Evolutionary conservation across 1,139 yeast genomes (phyloP), one percentile per base, ranked within the genome.

Genomic region (Martiniozyma asiatica): DNA sequence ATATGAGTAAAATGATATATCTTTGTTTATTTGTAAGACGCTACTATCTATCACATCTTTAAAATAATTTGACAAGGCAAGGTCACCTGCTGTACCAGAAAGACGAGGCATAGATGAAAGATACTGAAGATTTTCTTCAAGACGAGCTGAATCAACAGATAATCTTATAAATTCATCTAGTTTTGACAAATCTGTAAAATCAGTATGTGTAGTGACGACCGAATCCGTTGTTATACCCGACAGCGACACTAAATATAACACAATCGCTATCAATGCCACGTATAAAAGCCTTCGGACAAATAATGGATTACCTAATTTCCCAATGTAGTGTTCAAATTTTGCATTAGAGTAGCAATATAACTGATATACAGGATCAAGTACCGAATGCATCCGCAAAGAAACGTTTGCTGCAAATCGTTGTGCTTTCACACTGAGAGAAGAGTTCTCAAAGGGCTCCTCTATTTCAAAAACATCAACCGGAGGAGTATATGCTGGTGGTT

Each of bases 81-180:
- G 53, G 49, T 85, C 96, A 12, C 94, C 97, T 13, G 70, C 69
- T 2, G 96, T 76, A 2, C 97, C 97, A 0, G 95, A 74, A 39
- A 75, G 55, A 50, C 85, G 97, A 1, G 94, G 85, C 72, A 85
- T 71, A 2, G 84, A 71, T 11, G 89, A 72, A 22, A 89, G 51
- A 47, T 84, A 85, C 45, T 82, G 81, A 40, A 81, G 51, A 36
- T 77, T 73, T 35, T 73, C 79, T 45, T 74, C 74, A 58, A 89
- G 63, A 22, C 65, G 51, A n/a, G 66, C 64, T 5, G 63, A 51
- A 42, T 73, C 75, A 17, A 84, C 63, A 24, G 64, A 63, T 17
- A 59, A 57, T 11, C 58, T 57, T 3, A 79, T 58, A 25, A 69
- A 65, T 2, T 56, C 56, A 13, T 65, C 51, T 34, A 84, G 53